A percentile compares a stretch with the other conserved stretches of the same genome.
These are phyloP conservation scores for Fusarium veterinarium DNA, from an alignment of 2,329 filamentous ascomycete genomes.

Conservation along the genomic window DNA sequence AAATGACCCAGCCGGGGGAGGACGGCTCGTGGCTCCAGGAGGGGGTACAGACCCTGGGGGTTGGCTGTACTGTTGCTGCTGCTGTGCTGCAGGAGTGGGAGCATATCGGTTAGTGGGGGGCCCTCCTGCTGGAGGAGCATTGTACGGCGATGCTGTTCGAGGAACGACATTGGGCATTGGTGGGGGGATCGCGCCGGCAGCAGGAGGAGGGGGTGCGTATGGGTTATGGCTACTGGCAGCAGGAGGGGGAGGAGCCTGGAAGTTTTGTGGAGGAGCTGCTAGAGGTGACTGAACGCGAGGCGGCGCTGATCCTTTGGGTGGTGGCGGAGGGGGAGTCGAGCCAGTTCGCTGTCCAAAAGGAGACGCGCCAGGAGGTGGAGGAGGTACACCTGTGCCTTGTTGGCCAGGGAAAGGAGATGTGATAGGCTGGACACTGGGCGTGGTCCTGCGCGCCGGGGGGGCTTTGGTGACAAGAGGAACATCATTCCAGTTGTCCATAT, in stretches of 20 bases:
- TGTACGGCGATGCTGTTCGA: conserved; percentile 87
- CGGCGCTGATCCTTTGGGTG: conserved; percentile 81
- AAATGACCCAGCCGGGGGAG: conserved; percentile 59
- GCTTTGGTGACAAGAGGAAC: conserved; percentile 85
- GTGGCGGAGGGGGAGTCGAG: conserved; percentile 80
- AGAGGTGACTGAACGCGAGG: conserved; percentile 80
- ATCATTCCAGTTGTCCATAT: conserved; percentile 92
- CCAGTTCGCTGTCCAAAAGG: conserved; percentile 71
- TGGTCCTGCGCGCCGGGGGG: conserved; percentile 74
- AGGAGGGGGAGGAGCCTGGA: conserved; percentile 58
- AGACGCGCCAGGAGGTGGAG: conserved; percentile 59
- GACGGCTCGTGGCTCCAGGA: conserved; percentile 56
- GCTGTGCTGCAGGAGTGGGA: conserved; percentile 70
- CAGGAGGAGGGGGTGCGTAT: conserved; percentile 65
- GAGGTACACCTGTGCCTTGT: conserved; percentile 65
- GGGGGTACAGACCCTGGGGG: conserved; percentile 54
- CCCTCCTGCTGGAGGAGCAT: conserved; percentile 76
- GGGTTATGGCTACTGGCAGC: conserved; percentile 71
- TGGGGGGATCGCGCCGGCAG: conserved; percentile 72
- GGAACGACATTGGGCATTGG: conserved; percentile 70
- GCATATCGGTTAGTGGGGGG: conserved; percentile 83
- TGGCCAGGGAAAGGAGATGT: conserved; percentile 81
- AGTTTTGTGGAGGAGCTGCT: conserved; percentile 63
- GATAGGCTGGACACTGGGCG: conserved; percentile 76
- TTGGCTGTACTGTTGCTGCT: conserved; percentile 57